Conservation (phyloP, 768 basidiomycete species). For the Clathrus columnatus region DNA sequence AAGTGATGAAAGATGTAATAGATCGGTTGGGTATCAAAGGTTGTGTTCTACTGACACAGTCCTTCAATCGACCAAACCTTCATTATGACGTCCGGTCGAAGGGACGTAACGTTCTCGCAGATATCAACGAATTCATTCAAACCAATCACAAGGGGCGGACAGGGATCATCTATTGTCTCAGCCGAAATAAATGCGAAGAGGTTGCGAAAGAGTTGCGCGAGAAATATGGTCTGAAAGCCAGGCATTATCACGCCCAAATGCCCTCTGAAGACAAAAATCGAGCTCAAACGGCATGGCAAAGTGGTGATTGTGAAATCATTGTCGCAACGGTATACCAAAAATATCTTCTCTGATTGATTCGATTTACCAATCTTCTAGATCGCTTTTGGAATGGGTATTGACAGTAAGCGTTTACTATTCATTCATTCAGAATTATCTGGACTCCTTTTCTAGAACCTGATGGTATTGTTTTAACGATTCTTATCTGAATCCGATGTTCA, state of each 20-base stretch:
- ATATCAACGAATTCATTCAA: constrained; percentile 65
- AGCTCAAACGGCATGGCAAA: constrained; percentile 68
- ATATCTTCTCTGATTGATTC: constrained; percentile 1
- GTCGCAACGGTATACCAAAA: constrained; percentile 73
- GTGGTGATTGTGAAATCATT: constrained; percentile 64
- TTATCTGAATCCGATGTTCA: background rate
- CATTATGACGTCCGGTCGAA: constrained; percentile 53
- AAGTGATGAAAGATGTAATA: constrained; percentile 73
- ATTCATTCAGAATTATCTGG: background rate
- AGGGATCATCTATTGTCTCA: constrained; percentile 81
- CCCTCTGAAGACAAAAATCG: constrained; percentile 47
- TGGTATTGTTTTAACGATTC: constrained; percentile 10
- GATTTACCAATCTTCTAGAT: constrained; percentile 38
- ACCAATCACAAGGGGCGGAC: constrained; percentile 45
- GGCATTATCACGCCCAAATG: constrained; percentile 85
- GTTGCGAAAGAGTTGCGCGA: constrained; percentile 61
- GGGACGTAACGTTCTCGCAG: constrained; percentile 34
- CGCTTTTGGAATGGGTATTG: constrained; percentile 97
- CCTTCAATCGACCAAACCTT: constrained; percentile 92
- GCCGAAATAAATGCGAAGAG: constrained; percentile 68
- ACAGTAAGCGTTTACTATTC: constrained; percentile 36
- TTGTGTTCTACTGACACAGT: constrained; percentile 60
- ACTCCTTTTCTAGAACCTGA: constrained; percentile 16
- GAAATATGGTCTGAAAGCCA: constrained; percentile 48
- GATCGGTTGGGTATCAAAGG: constrained; percentile 51